Conservation (phyloP, 1,139 yeast genomes). For the Kazachstania sp. region DNA sequence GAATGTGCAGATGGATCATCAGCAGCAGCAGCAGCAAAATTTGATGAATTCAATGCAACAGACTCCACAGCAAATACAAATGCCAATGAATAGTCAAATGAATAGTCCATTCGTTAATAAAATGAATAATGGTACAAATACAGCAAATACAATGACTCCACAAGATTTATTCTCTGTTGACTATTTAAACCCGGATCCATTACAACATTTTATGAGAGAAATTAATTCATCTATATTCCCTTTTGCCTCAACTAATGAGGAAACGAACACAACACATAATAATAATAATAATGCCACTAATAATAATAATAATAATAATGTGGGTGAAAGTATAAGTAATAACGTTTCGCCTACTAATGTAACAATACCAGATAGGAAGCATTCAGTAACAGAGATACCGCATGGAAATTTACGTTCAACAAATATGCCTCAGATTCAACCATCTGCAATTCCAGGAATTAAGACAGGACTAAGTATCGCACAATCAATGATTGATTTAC, state of each 20-base stretch:
- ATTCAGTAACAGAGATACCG: not conserved
- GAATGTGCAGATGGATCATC: not conserved
- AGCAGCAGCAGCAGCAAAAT: not conserved
- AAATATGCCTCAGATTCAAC: too few relatives aligned
- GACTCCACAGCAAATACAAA: too few relatives aligned
- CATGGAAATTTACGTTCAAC: not conserved
- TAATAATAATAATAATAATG: not conserved
- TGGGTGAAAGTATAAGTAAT: not conserved
- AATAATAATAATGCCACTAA: not conserved
- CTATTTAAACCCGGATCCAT: conserved; percentile 19
- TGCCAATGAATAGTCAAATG: not conserved
- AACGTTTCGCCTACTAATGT: not conserved
- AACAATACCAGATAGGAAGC: not conserved
- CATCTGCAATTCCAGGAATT: not conserved
- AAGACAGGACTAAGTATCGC: not conserved
- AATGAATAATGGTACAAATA: not conserved
- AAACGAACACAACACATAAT: not conserved
- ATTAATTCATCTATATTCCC: conserved; percentile 13
- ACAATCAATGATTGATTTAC: not conserved
- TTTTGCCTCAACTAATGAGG: not conserved
- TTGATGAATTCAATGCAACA: not conserved
- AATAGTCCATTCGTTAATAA: not conserved
- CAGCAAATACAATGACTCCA: not conserved
- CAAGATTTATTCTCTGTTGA: conserved; percentile 17
- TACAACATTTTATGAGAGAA: conserved; percentile 23